Evolutionary conservation across 202 grass and related monocot species (phyloP).

Genomic region (Hordeum pubiflorum): DNA sequence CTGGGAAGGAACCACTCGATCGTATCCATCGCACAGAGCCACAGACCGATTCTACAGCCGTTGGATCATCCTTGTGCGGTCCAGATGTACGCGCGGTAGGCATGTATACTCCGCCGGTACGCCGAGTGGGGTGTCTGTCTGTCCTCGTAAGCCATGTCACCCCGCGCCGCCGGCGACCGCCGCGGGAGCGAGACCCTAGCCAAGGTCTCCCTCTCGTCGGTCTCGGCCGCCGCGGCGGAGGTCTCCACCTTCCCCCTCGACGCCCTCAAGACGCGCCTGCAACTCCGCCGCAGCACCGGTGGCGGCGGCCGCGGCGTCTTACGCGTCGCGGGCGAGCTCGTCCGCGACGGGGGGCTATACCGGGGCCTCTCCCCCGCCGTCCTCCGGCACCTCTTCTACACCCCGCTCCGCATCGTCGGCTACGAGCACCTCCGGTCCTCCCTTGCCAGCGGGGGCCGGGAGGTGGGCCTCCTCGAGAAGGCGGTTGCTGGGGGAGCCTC

Average conservation of each 20-base stretch:
- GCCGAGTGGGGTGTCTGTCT: neutral
- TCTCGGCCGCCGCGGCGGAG: constrained; percentile 60
- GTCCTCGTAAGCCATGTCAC: constrained; percentile 10
- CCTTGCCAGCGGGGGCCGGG: constrained; percentile 22
- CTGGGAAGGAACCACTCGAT: neutral
- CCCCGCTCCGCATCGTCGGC: constrained; percentile 67
- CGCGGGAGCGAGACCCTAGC: constrained; percentile 16
- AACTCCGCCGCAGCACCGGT: constrained; percentile 39
- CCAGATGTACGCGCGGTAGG: neutral
- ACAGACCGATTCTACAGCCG: neutral
- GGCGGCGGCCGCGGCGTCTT: constrained; percentile 18
- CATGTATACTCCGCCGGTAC: neutral
- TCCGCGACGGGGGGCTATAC: constrained; percentile 52
- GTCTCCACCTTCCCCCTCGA: constrained; percentile 69
- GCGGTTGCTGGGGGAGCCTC: constrained; percentile 65
- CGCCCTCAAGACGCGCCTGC: constrained; percentile 70
- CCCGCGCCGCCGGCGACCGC: constrained; percentile 7
- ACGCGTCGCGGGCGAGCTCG: constrained; percentile 48
- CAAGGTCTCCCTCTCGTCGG: constrained; percentile 63
- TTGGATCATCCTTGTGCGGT: constrained; percentile 7
- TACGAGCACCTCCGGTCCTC: constrained; percentile 63
- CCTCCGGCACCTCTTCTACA: constrained; percentile 71
- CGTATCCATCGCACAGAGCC: neutral
- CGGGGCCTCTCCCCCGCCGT: constrained; percentile 66
- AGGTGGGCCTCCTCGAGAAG: constrained; percentile 47